Evolutionary conservation across 1,139 yeast species (phyloP).

Genomic region (Diutina neorugosa): DNA sequence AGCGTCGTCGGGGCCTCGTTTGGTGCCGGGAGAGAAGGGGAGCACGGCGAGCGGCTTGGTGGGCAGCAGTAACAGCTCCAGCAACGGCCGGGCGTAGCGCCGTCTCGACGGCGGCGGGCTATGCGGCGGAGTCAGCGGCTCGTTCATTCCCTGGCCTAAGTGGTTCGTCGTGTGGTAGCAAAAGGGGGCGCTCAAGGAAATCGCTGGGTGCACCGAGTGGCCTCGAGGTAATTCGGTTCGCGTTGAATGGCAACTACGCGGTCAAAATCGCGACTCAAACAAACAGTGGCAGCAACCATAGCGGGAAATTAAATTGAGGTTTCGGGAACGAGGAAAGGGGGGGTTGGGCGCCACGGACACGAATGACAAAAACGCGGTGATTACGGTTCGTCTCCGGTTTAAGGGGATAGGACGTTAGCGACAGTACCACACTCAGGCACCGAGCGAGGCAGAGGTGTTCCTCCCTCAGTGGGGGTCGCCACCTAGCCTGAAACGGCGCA

Average conservation of each 20-base stretch:
- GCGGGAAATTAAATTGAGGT: neutral
- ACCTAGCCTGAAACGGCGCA: neutral
- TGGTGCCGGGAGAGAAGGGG: slow-evolving; percentile 3
- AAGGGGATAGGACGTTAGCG: no score
- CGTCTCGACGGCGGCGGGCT: neutral
- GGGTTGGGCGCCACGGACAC: no score
- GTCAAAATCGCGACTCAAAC: neutral
- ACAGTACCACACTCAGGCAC: no score
- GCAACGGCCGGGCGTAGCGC: neutral
- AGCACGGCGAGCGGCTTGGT: neutral
- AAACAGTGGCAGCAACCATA: neutral
- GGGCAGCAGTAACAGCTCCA: neutral
- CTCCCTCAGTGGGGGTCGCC: neutral
- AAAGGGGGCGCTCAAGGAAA: neutral
- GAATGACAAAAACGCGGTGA: no score
- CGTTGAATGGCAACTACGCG: neutral
- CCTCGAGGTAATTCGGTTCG: neutral
- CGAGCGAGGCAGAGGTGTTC: no score
- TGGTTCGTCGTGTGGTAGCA: no score
- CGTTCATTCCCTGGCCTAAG: neutral
- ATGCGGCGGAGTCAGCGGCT: slow-evolving; percentile 1
- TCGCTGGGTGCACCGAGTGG: neutral
- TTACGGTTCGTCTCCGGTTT: no score
- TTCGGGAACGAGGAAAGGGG: no score
- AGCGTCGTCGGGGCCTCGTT: neutral